A percentile compares a stretch with the other conserved stretches of the same genome.
Conservation (phyloP, 257 asterid genomes). For the Gentiana dahurica region DNA sequence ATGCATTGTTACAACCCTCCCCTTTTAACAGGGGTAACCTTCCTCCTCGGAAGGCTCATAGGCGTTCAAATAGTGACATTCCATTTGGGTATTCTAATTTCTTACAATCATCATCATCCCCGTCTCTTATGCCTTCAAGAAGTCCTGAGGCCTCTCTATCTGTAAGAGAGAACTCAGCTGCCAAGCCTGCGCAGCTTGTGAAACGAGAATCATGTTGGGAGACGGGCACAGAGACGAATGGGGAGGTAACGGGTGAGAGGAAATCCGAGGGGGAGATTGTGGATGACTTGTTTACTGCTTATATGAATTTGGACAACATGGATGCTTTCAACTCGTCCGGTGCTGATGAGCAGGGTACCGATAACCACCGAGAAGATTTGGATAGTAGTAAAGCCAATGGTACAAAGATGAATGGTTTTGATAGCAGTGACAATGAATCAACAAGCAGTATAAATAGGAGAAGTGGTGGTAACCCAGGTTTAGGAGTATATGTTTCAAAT, state of each 20-base stretch:
- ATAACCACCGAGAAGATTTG: slow-evolving; percentile 63
- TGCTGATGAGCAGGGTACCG: slow-evolving; percentile 64
- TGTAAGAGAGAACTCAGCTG: slow-evolving; percentile 29
- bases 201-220: slow-evolving; percentile 65
- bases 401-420: slow-evolving; percentile 40
- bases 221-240: slow-evolving; percentile 43
- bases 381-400: slow-evolving; percentile 67
- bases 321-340: slow-evolving; percentile 56
- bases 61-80: slow-evolving; percentile 61
- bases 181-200: slow-evolving; percentile 51
- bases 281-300: slow-evolving; percentile 49
- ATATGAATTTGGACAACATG: slow-evolving; percentile 47
- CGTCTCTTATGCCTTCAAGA: slow-evolving; percentile 41
- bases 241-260: slow-evolving; percentile 64
- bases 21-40: slow-evolving; percentile 51
- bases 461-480: slow-evolving; percentile 17
- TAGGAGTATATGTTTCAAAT: slow-evolving; percentile 1
- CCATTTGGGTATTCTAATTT: slow-evolving; percentile 43
- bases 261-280: slow-evolving; percentile 50
- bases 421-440: slow-evolving; percentile 57
- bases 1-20: slow-evolving; percentile 49
- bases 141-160: slow-evolving; percentile 35
- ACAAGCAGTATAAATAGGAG: slow-evolving; percentile 56
- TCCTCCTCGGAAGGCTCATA: slow-evolving; percentile 57
- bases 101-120: slow-evolving; percentile 34